A percentile compares a stretch with the other conserved stretches of the same genome.
phyloP scores from a whole-genome alignment of 2,329 filamentous ascomycete genomes.

The Biscogniauxia sp. region DNA sequence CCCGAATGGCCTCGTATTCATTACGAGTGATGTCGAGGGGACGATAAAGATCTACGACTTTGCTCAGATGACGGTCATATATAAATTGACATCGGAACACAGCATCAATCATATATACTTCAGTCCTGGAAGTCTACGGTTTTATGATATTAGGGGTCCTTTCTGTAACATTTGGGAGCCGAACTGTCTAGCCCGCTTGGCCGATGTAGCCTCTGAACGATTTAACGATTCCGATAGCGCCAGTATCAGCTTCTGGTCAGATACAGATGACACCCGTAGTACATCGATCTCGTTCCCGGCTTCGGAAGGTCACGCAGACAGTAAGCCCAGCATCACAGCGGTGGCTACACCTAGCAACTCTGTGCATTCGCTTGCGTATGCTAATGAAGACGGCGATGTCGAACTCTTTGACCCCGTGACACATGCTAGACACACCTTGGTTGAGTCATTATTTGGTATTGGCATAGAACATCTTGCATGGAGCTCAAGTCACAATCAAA shows the following conservation, averaged over 20 bases:
- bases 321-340: slow-evolving; percentile 9
- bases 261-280: slow-evolving; percentile 4
- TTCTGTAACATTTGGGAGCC: slow-evolving; percentile 27
- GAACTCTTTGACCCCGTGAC: slow-evolving; percentile 11
- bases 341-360: neutral
- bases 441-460: slow-evolving; percentile 5
- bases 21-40: slow-evolving; percentile 14
- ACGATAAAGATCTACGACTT: slow-evolving; percentile 20
- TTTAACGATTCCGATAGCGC: slow-evolving; percentile 5
- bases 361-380: slow-evolving; percentile 10
- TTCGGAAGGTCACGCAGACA: slow-evolving; percentile 12
- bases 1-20: slow-evolving; percentile 17
- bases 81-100: slow-evolving; percentile 17
- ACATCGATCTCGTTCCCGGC: slow-evolving; percentile 9
- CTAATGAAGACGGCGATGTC: slow-evolving; percentile 12
- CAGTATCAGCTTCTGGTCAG: slow-evolving; percentile 2
- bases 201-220: slow-evolving; percentile 4
- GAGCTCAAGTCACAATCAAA: slow-evolving; percentile 7
- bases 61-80: slow-evolving; percentile 18
- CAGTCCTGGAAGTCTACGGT: slow-evolving; percentile 15
- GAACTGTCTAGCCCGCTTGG: slow-evolving; percentile 16
- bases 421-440: slow-evolving; percentile 11
- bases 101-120: slow-evolving; percentile 15
- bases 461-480: slow-evolving; percentile 6
- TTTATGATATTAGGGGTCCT: slow-evolving; percentile 20